Percentiles rank a stretch among this genome's conserved stretches.
Conservation (phyloP, 805 yeast genomes). For the Nakazawaea pomicola region DNA sequence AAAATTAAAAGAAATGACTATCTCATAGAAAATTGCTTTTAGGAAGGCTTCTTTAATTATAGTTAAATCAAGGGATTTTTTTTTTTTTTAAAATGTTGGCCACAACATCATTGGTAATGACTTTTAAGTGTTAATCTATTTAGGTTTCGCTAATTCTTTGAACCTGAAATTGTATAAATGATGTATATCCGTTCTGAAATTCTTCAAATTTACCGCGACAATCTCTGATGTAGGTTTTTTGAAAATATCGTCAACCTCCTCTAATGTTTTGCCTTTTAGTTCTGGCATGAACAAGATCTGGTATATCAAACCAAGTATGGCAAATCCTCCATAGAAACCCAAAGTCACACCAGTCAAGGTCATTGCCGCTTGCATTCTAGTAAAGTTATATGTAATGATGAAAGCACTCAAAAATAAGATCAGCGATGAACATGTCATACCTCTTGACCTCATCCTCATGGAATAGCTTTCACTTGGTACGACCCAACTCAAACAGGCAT, state of each 20-base stretch:
- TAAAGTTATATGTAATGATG: constrained; percentile 60
- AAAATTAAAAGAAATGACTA: too few relatives aligned
- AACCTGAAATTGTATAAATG: constrained; percentile 5
- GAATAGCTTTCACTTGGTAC: constrained; percentile 62
- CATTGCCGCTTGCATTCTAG: constrained; percentile 49
- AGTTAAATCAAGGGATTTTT: too few relatives aligned
- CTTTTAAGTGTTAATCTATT: not conserved
- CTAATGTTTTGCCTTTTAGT: constrained; percentile 68
- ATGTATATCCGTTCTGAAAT: constrained; percentile 7
- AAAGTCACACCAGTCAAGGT: constrained; percentile 58
- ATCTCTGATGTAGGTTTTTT: constrained; percentile 38
- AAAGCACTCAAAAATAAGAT: constrained; percentile 57
- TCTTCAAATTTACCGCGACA: constrained; percentile 29
- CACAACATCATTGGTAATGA: too few relatives aligned
- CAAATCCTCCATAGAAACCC: constrained; percentile 67
- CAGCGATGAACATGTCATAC: constrained; percentile 60
- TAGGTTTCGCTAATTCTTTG: constrained; percentile 4
- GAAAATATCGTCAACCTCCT: constrained; percentile 65
- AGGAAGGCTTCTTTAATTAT: too few relatives aligned
- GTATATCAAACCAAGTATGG: constrained; percentile 49
- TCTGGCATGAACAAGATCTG: constrained; percentile 61
- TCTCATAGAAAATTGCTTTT: too few relatives aligned
- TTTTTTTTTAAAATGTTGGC: too few relatives aligned
- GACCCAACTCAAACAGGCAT: constrained; percentile 66
- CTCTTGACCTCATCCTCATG: constrained; percentile 53